phyloP scores from a whole-genome alignment of 257 asterid species.

The Solanum bulbocastanum region DNA sequence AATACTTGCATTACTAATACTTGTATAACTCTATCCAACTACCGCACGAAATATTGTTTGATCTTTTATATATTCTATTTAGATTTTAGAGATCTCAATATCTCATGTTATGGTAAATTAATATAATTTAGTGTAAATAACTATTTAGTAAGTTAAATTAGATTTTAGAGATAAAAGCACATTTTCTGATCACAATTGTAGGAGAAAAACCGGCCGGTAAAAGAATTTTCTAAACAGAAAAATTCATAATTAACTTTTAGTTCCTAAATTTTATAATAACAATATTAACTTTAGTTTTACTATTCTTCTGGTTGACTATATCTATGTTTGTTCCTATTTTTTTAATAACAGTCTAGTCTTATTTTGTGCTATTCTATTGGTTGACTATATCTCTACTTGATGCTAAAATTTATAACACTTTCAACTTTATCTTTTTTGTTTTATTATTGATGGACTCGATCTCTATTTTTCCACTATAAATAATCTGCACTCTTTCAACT shows the following conservation, averaged over 20 bases:
- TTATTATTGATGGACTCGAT: not conserved
- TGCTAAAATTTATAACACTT: no score
- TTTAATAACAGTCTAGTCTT: not conserved
- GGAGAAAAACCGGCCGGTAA: not conserved
- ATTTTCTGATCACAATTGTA: not conserved
- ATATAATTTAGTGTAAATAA: not conserved
- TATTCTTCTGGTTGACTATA: not conserved
- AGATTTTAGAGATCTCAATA: not conserved
- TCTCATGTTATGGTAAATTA: not conserved
- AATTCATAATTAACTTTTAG: not conserved
- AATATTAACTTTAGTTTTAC: not conserved
- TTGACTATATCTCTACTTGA: not conserved
- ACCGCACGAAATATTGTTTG: no score
- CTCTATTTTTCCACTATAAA: not conserved
- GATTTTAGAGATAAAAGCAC: not conserved
- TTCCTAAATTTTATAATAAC: not conserved
- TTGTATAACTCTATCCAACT: no score
- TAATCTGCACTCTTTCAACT: not conserved
- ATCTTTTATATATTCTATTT: not conserved
- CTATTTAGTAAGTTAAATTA: no score
- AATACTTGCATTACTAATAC: no score
- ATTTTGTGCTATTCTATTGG: not conserved
- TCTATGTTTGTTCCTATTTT: not conserved
- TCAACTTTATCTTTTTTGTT: not conserved
- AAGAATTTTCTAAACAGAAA: not conserved